Percentiles rank a stretch among this genome's conserved stretches.
phyloP scores from a whole-genome alignment of 179 eudicot species.

The Heliamphora ciliata region DNA sequence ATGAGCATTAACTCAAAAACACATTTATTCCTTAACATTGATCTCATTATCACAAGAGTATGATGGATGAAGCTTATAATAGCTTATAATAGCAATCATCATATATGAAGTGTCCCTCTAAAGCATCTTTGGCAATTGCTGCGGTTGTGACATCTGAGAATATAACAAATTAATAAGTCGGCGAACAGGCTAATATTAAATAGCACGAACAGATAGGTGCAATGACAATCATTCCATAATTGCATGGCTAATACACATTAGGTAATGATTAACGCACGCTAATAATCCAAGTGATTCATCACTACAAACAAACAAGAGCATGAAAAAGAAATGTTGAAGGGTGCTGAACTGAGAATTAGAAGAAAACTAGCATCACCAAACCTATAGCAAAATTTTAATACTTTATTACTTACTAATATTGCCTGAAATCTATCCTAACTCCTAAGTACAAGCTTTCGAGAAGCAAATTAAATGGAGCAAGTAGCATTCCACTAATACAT shows the following conservation, averaged over 20 bases:
- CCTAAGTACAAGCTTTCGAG: too few species aligned
- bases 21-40: slow-evolving; percentile 64
- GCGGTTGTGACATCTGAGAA: slow-evolving; percentile 54
- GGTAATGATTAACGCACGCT: not conserved
- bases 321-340: not conserved
- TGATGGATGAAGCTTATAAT: slow-evolving; percentile 79
- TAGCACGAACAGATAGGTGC: not conserved
- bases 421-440: too few species aligned
- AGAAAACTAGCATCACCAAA: not conserved
- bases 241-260: not conserved
- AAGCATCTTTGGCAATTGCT: slow-evolving; percentile 54
- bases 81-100: slow-evolving; percentile 61
- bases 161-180: not conserved
- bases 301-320: not conserved
- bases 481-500: not conserved
- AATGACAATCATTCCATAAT: not conserved
- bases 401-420: too few species aligned
- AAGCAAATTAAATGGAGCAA: too few species aligned
- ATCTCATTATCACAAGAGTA: slow-evolving; percentile 91
- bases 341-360: not conserved
- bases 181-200: not conserved
- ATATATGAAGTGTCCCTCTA: slow-evolving; percentile 83
- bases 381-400: too few species aligned
- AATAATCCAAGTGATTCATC: not conserved
- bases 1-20: slow-evolving; percentile 23